Percentiles rank a stretch among this genome's conserved stretches.
Evolutionary conservation across 2,329 filamentous ascomycete genomes (phyloP).

Genomic region (Tolypocladium pustulatum): DNA sequence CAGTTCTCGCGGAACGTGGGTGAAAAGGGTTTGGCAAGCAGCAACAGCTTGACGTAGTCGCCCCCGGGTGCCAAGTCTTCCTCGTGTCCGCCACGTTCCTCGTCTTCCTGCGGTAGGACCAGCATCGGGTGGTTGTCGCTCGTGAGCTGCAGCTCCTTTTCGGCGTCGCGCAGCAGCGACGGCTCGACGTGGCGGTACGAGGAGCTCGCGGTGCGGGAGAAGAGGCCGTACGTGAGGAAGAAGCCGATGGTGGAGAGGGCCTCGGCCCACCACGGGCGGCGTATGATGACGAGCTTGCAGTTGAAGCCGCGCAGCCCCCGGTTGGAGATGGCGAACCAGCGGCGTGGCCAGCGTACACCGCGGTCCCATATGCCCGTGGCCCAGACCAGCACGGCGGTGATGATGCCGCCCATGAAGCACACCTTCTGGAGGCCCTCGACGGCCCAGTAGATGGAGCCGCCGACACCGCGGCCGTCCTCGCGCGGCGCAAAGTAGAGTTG

Average conservation of each 20-base stretch:
- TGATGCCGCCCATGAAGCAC: slow-evolving; percentile 80
- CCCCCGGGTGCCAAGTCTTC: slow-evolving; percentile 86
- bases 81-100: slow-evolving; percentile 61
- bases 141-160: slow-evolving; percentile 43
- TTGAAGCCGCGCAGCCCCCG: slow-evolving; percentile 87
- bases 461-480: slow-evolving; percentile 83
- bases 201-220: slow-evolving; percentile 56
- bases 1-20: slow-evolving; percentile 93
- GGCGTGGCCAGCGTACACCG: slow-evolving; percentile 84
- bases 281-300: slow-evolving; percentile 86
- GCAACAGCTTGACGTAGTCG: slow-evolving; percentile 80
- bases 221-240: slow-evolving; percentile 65
- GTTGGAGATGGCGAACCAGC: slow-evolving; percentile 85
- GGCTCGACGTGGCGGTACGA: slow-evolving; percentile 72
- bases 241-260: slow-evolving; percentile 62
- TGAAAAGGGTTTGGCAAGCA: slow-evolving; percentile 90
- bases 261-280: slow-evolving; percentile 74
- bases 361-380: slow-evolving; percentile 94
- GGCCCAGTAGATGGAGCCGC: slow-evolving; percentile 93
- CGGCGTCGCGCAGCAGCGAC: slow-evolving; percentile 45
- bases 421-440: slow-evolving; percentile 85
- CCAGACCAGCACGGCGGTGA: slow-evolving; percentile 82
- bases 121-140: slow-evolving; percentile 30
- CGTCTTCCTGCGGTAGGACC: slow-evolving; percentile 36
- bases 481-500: slow-evolving; percentile 90